Base-by-base conservation (phyloP, 495 filamentous ascomycete species). In the Aspergillus baeticus region DNA sequence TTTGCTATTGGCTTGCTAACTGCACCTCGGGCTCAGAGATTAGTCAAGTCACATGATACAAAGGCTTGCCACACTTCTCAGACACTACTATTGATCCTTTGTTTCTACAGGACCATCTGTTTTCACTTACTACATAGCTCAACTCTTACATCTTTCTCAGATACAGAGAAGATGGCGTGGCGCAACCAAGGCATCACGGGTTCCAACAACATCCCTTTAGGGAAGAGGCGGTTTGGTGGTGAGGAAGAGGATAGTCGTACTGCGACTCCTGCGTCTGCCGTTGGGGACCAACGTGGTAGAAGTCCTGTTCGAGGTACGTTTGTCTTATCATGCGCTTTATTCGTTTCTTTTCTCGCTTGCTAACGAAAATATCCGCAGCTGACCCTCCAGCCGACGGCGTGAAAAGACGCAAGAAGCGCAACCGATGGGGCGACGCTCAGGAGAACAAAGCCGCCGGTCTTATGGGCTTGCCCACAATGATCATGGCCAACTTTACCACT, bases 381-480 rank as follows among this genome's bases (percentile, higher is more conserved):
- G 72, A 78, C 18, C 73, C 77, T 57, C 77, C 86, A 20, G 76
- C 75, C 13, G 90, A 95, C 77, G 92, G 89, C 44, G 76, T 83
- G 45, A 87, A 86, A 69, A 83, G 85, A 61, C 92, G 94, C 75
- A 96, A 96, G 85, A 98, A 96, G 85, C 85, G 91, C 63, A 98
- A 96, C 76, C 89, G 94, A 63, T 99, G 94, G 94, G 94, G 94
- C 54, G 91, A 96, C 65, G 88, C 86, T 54, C 87, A 88, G 54
- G 93, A 97, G 72, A 99, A 99, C 77, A 96, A 97, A 80, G 93
- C 94, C 18, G 94, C 92, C 54, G 94, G 94, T 57, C 80, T 98
- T 51, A 97, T 98, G 92, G 94, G 95, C 56, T 83, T 98, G 66
- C 91, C 94, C 31, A 97, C 93, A 15, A 88, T 92, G 70, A 97